Evolutionary conservation across 495 filamentous ascomycete genomes (phyloP).

Genomic region (Halenospora varia): DNA sequence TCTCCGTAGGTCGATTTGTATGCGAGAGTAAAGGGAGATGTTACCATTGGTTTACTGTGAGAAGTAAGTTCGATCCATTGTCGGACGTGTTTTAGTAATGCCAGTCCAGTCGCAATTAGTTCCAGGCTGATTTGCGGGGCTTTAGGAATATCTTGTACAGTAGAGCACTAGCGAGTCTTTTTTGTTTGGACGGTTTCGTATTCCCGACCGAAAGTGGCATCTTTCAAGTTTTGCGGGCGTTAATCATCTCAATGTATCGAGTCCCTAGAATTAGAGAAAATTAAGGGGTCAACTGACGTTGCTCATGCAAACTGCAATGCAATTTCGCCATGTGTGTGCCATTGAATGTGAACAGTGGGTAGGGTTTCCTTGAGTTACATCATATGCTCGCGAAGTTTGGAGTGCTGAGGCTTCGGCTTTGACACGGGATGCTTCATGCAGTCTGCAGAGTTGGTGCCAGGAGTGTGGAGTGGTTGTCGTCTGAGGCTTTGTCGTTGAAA

Average conservation of each 20-base stretch:
- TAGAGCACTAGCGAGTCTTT: background rate
- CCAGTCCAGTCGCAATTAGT: background rate
- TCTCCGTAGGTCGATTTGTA: constrained; percentile 25
- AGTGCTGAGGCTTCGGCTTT: background rate
- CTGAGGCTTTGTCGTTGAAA: background rate
- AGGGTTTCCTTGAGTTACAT: background rate
- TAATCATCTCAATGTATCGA: background rate
- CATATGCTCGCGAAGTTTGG: background rate
- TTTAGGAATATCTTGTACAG: background rate
- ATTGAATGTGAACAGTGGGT: background rate
- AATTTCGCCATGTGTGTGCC: background rate
- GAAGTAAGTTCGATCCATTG: background rate
- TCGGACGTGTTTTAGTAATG: background rate
- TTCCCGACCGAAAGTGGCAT: too few relatives aligned
- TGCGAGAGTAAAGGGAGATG: constrained; percentile 26
- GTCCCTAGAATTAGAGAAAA: background rate
- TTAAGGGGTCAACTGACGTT: background rate
- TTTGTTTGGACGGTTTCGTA: too few relatives aligned
- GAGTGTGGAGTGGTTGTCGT: background rate
- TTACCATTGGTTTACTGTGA: constrained; percentile 24
- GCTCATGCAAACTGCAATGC: background rate
- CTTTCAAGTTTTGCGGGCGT: background rate
- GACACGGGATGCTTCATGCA: background rate
- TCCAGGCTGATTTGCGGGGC: background rate
- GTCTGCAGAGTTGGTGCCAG: background rate